phyloP scores from a whole-genome alignment of 73 alveolate genomes.

The Paramecium caudatum region DNA sequence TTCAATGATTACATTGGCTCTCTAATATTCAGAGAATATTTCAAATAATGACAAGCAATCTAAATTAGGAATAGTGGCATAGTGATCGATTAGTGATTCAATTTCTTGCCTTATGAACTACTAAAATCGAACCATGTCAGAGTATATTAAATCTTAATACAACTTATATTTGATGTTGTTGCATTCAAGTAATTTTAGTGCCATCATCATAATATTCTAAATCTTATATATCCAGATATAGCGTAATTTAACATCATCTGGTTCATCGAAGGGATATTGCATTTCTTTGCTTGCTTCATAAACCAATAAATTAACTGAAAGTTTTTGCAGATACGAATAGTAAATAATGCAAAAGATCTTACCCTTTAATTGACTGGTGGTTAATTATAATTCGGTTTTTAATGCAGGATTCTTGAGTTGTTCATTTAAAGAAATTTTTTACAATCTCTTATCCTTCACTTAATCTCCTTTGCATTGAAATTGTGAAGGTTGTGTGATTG shows the following conservation, averaged over 20 bases:
- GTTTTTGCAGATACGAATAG: constrained; percentile 39
- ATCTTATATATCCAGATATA: constrained; percentile 59
- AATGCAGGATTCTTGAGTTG: constrained; percentile 13
- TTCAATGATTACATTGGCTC: neutral
- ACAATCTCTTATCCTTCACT: constrained; percentile 20
- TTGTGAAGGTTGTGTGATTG: neutral
- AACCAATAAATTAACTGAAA: constrained; percentile 12
- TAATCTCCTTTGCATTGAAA: constrained; percentile 8
- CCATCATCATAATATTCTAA: constrained; percentile 38
- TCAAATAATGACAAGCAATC: constrained; percentile 65
- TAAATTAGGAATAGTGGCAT: constrained; percentile 61
- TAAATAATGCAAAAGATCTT: constrained; percentile 49
- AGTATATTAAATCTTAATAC: neutral
- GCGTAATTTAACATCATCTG: constrained; percentile 44
- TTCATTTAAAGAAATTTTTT: constrained; percentile 24
- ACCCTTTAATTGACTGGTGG: neutral
- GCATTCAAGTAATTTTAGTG: constrained; percentile 51
- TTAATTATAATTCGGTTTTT: neutral
- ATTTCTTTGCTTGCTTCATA: neutral
- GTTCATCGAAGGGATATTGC: constrained; percentile 58
- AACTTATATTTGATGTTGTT: constrained; percentile 21
- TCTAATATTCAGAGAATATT: neutral
- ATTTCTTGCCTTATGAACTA: neutral
- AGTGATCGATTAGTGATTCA: constrained; percentile 21
- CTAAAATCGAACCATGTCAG: constrained; percentile 2